Conservation (phyloP, 495 filamentous ascomycete species). For the Xylaria curta region DNA sequence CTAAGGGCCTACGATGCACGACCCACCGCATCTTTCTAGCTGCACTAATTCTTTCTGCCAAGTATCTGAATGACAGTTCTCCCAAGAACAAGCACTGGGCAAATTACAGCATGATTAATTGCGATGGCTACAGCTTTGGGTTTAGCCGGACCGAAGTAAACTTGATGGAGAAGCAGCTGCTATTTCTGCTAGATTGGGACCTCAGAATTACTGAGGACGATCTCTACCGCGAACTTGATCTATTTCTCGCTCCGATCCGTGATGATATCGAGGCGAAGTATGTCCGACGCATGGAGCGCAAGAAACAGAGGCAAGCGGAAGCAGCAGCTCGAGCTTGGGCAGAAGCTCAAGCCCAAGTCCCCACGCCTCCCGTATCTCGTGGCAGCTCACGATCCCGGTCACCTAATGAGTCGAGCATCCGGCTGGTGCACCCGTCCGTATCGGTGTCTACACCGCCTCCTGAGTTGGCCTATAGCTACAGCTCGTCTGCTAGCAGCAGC, state of each 20-base stretch:
- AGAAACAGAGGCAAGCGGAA: slow-evolving; percentile 40
- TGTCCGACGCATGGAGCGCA: slow-evolving; percentile 52
- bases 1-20: slow-evolving; percentile 96
- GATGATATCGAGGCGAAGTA: slow-evolving; percentile 47
- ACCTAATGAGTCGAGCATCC: slow-evolving; percentile 36
- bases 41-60: slow-evolving; percentile 87
- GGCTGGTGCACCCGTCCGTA: slow-evolving; percentile 35
- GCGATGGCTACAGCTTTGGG: slow-evolving; percentile 77
- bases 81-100: slow-evolving; percentile 99
- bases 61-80: slow-evolving; percentile 97
- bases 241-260: slow-evolving; percentile 86
- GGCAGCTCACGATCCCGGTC: slow-evolving; percentile 49
- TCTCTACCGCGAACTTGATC: slow-evolving; percentile 84
- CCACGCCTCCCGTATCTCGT: slow-evolving; percentile 48
- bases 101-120: slow-evolving; percentile 76
- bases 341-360: slow-evolving; percentile 34
- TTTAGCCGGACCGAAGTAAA: slow-evolving; percentile 96
- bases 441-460: slow-evolving; percentile 44
- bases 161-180: slow-evolving; percentile 97
- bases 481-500: slow-evolving; percentile 49
- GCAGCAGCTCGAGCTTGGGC: slow-evolving; percentile 33
- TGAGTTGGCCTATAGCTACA: slow-evolving; percentile 46
- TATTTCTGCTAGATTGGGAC: slow-evolving; percentile 94
- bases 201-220: slow-evolving; percentile 82
- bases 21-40: slow-evolving; percentile 98